Base-by-base conservation (phyloP, 1,139 yeast genomes). In the Candida buenavistaensis region DNA sequence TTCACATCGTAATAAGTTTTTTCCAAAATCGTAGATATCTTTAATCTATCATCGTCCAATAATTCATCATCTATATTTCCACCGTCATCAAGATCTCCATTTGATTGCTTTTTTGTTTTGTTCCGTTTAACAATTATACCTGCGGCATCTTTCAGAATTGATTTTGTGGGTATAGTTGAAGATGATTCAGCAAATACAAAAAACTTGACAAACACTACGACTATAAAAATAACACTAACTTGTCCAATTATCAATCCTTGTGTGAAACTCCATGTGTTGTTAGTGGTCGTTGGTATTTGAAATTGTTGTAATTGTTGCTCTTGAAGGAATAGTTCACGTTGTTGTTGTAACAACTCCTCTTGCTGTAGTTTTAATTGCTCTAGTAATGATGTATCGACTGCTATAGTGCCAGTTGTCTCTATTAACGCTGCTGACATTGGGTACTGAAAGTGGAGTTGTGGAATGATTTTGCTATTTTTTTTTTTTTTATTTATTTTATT, bases 1-100 rank as follows among this genome's bases (percentile, higher is more conserved):
- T 82, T 80, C 1, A 92, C 97, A 53, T 92, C 88, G 57, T 94
- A 94, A 54, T 88, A 89, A 0, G 97, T 89, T 52, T 89, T 90
- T 47, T 90, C 97, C 34, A 92, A 65, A 19, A 90, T 86, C 0
- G 81, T 47, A 50, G 51, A 36, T 5, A 57, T 46, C 27, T 50
- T 55, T 3, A 48, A 35, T 21, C 11, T 3, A 22, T 44, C 39
- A 11, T 42, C 45, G 15, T 31, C 37, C 22, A 40, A 38, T 45
- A 53, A 42, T 44, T 54, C 37, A 42, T 50, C 54, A 48, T 48
- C 53, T 37, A 54, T 47, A 45, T 55, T 32, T 25, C 26, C 29
- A 6, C 28, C 33, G 3, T 29, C 30, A 10, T 15, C 16, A 6
- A 25, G 12, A 27, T 28, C 23, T 28, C 20, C 17, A 45, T 21